Base-by-base conservation (phyloP, 495 filamentous ascomycete genomes). In the Annulohypoxylon maeteangense region DNA sequence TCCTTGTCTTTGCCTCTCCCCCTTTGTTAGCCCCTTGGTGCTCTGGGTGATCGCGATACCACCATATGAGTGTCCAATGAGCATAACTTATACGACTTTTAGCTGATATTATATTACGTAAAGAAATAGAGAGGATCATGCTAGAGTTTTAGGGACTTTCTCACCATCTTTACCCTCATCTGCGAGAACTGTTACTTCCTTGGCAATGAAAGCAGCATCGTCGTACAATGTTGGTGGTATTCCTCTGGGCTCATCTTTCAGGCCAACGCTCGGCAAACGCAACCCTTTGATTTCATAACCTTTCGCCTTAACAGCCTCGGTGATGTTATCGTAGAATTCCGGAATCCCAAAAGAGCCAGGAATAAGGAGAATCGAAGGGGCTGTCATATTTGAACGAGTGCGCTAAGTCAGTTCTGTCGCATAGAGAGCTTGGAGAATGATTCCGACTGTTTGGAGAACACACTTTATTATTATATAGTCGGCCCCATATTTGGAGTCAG, bases 331-430 rank as follows among this genome's bases (percentile, higher is more conserved):
- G 61, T 81, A 85, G 32, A 75, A 18, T 2, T 48, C 45, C 12
- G 77, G 71, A n/a, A 54, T 61, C 1, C 55, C 71, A 65, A 83
- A 84, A 16, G 82, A 81, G 53, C 82, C 81, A 0, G 81, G 76
- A 16, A 80, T 71, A n/a, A 84, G 65, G 42, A 83, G 50, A 18
- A 84, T 76, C 7, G 76, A 73, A 0, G 80, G 82, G 38, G 79
- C 80, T 47, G 70, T 22, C 75, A 77, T 77, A 11, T 29, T 65
- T 75, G 16, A 81, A 27, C 38, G 36, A 14, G 22, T n/a, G 47
- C 12, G 16, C 20, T 40, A 1, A 16, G 12, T 44, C 14, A 20
- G 50, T 11, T 4, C 29, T 34, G n/a, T 23, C 2, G 27, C 2
- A 29, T 59, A 57, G 47, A 14, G 27, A n/a, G 8, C 23, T 8